A percentile compares a stretch with the other conserved stretches of the same genome.
phyloP scores from a whole-genome alignment of 345 rosid genomes.

The Eucalyptus microcorys region DNA sequence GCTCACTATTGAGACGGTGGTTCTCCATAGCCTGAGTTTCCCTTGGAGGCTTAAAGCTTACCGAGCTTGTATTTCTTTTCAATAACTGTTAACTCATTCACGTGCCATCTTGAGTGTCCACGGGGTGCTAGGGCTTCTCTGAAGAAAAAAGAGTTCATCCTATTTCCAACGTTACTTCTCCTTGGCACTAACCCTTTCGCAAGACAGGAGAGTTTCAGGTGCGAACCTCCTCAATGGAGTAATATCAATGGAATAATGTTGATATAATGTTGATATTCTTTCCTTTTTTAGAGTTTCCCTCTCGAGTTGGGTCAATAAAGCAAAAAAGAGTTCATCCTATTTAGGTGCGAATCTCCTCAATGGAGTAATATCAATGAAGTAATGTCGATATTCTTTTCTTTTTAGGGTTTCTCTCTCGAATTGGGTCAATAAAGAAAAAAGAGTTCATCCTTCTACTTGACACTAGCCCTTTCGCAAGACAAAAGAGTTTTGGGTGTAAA shows the following conservation, averaged over 20 bases:
- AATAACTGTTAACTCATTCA: not conserved
- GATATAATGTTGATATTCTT: not conserved
- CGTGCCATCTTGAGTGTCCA: not conserved
- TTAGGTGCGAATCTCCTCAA: not conserved
- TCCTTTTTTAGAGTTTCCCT: not conserved
- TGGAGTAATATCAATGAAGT: not conserved
- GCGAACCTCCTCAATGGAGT: not conserved
- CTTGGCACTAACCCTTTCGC: not conserved
- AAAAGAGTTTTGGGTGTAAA: not conserved
- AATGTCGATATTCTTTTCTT: not conserved
- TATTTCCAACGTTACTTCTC: not conserved
- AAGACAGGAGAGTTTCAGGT: not conserved
- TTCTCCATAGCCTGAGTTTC: slow-evolving; percentile 6
- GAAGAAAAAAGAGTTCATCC: not conserved
- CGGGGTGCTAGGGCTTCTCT: not conserved
- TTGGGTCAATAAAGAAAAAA: not conserved
- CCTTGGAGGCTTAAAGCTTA: not conserved
- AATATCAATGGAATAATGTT: not conserved
- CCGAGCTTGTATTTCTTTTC: not conserved
- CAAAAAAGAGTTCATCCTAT: not conserved
- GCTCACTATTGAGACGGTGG: slow-evolving; percentile 24
- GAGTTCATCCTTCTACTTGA: not conserved
- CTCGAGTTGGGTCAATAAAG: not conserved
- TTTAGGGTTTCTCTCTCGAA: not conserved
- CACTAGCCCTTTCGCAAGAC: not conserved